phyloP scores from a whole-genome alignment of 2,329 filamentous ascomycete genomes.

The Colletotrichum echinochloae region DNA sequence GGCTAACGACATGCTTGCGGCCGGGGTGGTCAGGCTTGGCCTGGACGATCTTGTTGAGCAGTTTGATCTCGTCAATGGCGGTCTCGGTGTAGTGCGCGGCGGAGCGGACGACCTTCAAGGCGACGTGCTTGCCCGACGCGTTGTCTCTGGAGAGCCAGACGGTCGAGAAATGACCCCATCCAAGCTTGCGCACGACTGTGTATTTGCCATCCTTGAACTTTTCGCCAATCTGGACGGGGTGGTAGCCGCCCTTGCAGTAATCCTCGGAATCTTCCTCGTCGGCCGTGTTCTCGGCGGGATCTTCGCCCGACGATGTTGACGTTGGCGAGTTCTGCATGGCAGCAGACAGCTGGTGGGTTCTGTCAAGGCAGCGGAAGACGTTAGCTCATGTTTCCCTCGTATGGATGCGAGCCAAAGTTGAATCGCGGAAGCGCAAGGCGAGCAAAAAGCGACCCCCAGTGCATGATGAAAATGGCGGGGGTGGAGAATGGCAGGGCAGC shows the following conservation, averaged over 20 bases:
- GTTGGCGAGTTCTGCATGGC: slow-evolving; percentile 79
- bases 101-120: slow-evolving; percentile 96
- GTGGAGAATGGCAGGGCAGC: slow-evolving; percentile 35
- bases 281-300: slow-evolving; percentile 89
- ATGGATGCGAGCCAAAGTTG: not conserved
- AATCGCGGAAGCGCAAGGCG: slow-evolving; percentile 3
- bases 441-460: slow-evolving; percentile 21
- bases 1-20: slow-evolving; percentile 92
- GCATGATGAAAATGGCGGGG: slow-evolving; percentile 31
- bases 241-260: slow-evolving; percentile 99
- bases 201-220: slow-evolving; percentile 98
- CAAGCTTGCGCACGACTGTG: slow-evolving; percentile 93
- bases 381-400: slow-evolving; percentile 24
- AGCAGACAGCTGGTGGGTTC: slow-evolving; percentile 65
- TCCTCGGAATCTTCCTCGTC: slow-evolving; percentile 99
- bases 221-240: slow-evolving; percentile 93
- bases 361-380: slow-evolving; percentile 49
- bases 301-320: slow-evolving; percentile 82
- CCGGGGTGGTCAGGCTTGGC: slow-evolving; percentile 96
- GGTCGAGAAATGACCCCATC: slow-evolving; percentile 99
- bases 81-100: slow-evolving; percentile 99
- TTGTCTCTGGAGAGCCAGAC: slow-evolving; percentile 90
- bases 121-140: slow-evolving; percentile 90
- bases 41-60: slow-evolving; percentile 95
- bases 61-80: slow-evolving; percentile 97